Conservation (phyloP, 192 early-diverging fungal species). For the Backusella luteola region DNA sequence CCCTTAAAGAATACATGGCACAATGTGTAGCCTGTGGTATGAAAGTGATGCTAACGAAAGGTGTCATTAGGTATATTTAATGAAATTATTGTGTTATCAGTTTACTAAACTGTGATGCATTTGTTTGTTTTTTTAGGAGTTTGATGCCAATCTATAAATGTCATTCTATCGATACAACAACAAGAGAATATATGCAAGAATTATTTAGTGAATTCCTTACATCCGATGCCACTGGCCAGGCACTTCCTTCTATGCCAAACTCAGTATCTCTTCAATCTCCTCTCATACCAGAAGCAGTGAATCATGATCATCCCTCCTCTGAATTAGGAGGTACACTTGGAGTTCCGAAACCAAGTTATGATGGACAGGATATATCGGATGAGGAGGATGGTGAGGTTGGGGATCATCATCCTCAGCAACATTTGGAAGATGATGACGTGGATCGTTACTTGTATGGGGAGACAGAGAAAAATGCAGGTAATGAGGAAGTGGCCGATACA, state of each 20-base stretch:
- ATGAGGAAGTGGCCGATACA: not conserved
- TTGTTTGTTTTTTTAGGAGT: conserved; percentile 12
- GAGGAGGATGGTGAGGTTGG: conserved; percentile 2
- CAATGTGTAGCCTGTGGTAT: conserved; percentile 53
- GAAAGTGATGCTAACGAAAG: conserved; percentile 55
- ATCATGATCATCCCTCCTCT: not conserved
- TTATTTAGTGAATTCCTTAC: conserved; percentile 31
- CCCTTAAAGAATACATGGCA: conserved; percentile 46
- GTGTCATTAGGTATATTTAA: conserved; percentile 54
- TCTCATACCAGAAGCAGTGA: not conserved
- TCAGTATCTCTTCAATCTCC: conserved; percentile 1
- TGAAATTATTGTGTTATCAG: not conserved
- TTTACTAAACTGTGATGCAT: not conserved
- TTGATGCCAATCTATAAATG: conserved; percentile 30
- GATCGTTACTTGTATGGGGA: conserved; percentile 31
- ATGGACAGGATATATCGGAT: not conserved
- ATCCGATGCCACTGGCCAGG: not conserved
- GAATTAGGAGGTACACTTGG: not conserved
- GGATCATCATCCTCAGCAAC: not conserved
- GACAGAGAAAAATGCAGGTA: not conserved
- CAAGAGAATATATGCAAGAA: conserved; percentile 20
- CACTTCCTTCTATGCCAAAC: conserved; percentile 4
- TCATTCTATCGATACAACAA: conserved; percentile 22
- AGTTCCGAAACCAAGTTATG: not conserved
- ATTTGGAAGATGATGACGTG: conserved; percentile 27